Percentiles rank a stretch among this genome's conserved stretches.
Conservation (phyloP, 306 rosid species). For the Cucurbita ficifolia region DNA sequence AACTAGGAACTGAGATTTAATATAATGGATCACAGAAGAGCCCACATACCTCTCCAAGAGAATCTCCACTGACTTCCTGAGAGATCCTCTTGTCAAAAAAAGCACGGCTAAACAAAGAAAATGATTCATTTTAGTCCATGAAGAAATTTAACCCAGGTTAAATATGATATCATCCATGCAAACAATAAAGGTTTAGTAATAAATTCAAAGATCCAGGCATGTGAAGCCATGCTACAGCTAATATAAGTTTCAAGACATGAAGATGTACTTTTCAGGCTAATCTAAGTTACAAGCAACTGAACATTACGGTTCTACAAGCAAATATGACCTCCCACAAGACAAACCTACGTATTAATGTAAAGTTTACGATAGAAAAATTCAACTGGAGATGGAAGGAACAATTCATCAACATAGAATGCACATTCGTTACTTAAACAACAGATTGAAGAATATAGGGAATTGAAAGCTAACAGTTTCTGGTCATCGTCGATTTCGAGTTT, state of each 20-base stretch:
- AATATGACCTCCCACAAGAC: too few species aligned
- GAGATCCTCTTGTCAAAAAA: slow-evolving; percentile 51
- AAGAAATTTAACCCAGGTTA: not conserved
- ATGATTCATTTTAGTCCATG: not conserved
- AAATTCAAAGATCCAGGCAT: not conserved
- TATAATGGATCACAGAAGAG: not conserved
- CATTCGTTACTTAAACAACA: not conserved
- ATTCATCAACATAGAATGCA: not conserved
- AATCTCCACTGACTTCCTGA: slow-evolving; percentile 49
- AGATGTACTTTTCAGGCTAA: not conserved
- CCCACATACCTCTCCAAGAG: slow-evolving; percentile 35
- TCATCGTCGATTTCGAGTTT: slow-evolving; percentile 55
- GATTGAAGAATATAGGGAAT: not conserved
- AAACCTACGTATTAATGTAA: not conserved
- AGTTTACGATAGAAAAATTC: not conserved
- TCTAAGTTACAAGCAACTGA: not conserved
- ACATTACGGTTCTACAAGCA: not conserved
- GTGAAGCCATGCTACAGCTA: not conserved
- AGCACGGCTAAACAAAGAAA: slow-evolving; percentile 24
- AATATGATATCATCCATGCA: not conserved
- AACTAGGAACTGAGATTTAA: not conserved
- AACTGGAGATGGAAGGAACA: not conserved
- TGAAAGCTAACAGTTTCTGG: slow-evolving; percentile 38
- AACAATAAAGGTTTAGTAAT: too few species aligned
- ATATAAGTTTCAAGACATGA: not conserved